These are phyloP conservation scores for Erysiphe neolycopersici DNA, from an alignment of 2,329 filamentous ascomycete species.

Conservation along the genomic window DNA sequence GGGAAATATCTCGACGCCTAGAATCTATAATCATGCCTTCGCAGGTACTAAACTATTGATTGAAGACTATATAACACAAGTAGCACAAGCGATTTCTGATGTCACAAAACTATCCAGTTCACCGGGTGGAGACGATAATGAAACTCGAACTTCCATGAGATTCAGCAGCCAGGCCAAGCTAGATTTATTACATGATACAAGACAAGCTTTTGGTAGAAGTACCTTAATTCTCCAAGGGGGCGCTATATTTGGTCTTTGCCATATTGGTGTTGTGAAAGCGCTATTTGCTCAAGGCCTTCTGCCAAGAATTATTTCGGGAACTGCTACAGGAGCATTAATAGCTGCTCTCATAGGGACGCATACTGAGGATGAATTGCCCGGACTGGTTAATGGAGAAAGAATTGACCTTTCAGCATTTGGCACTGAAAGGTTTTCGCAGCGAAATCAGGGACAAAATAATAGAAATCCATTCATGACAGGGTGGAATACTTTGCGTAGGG, in stretches of 20 bases:
- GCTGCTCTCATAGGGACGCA: conserved; percentile 71
- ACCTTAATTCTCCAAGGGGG: conserved; percentile 73
- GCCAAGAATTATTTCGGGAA: conserved; percentile 75
- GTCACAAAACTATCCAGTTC: conserved; percentile 39
- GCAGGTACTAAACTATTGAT: conserved; percentile 75
- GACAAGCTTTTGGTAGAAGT: conserved; percentile 68
- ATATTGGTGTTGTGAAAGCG: conserved; percentile 73
- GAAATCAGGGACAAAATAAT: conserved; percentile 11
- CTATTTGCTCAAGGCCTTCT: conserved; percentile 55
- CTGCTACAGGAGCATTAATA: conserved; percentile 70
- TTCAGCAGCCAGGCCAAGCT: conserved; percentile 31
- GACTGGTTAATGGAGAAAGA: conserved; percentile 47
- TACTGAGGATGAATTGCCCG: conserved; percentile 58
- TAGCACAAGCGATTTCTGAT: conserved; percentile 56
- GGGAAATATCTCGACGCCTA: conserved; percentile 66
- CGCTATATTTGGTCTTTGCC: conserved; percentile 73
- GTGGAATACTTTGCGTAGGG: conserved; percentile 34
- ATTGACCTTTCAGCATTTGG: conserved; percentile 62
- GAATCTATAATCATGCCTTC: conserved; percentile 62
- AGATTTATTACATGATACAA: conserved; percentile 63
- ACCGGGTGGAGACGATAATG: conserved; percentile 16
- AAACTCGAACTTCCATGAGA: conserved; percentile 15
- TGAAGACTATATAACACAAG: conserved; percentile 68
- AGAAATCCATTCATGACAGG: conserved; percentile 15
- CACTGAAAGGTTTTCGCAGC: conserved; percentile 11